These are phyloP conservation scores for Puccinia sorghi DNA, from an alignment of 1,284 basidiomycete species.

Conservation along the genomic window DNA sequence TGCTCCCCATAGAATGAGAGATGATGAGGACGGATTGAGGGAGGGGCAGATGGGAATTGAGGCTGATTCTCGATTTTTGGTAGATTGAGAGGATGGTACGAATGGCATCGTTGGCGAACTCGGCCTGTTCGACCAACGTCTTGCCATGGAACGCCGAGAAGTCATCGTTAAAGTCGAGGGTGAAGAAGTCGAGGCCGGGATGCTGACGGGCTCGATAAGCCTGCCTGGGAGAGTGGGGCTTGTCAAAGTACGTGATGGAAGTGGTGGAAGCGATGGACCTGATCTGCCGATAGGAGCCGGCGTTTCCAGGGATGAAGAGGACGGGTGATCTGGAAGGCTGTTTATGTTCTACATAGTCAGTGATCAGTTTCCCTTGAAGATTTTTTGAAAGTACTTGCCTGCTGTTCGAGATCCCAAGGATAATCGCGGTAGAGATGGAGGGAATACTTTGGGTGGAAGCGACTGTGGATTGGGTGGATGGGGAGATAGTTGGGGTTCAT, in stretches of 20 bases:
- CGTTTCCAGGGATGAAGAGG: conserved; percentile 95
- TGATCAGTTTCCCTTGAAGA: background rate
- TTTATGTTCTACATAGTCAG: conserved; percentile 47
- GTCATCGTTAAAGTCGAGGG: conserved; percentile 96
- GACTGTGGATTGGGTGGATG: conserved; percentile 63
- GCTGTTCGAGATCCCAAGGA: conserved; percentile 69
- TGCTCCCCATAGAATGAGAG: conserved; percentile 98
- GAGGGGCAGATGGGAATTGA: conserved; percentile 50
- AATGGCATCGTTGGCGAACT: conserved; percentile 73
- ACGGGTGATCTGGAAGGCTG: conserved; percentile 71
- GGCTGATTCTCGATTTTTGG: conserved; percentile 56
- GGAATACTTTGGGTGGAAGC: conserved; percentile 68
- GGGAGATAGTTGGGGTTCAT: conserved; percentile 87
- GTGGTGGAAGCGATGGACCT: conserved; percentile 92
- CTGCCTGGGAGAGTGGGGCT: conserved; percentile 50
- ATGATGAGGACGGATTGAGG: conserved; percentile 68
- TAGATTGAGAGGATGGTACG: conserved; percentile 77
- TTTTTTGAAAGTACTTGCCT: conserved; percentile 62
- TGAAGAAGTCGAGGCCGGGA: conserved; percentile 76
- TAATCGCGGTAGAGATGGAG: conserved; percentile 90
- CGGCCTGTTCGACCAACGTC: conserved; percentile 79
- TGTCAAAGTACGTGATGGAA: conserved; percentile 71
- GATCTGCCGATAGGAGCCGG: conserved; percentile 90
- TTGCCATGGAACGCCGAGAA: conserved; percentile 91
- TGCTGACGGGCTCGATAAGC: conserved; percentile 52